A percentile compares a stretch with the other conserved stretches of the same genome.
phyloP scores from a whole-genome alignment of 441 rosid species.

The Aleurites moluccanus region DNA sequence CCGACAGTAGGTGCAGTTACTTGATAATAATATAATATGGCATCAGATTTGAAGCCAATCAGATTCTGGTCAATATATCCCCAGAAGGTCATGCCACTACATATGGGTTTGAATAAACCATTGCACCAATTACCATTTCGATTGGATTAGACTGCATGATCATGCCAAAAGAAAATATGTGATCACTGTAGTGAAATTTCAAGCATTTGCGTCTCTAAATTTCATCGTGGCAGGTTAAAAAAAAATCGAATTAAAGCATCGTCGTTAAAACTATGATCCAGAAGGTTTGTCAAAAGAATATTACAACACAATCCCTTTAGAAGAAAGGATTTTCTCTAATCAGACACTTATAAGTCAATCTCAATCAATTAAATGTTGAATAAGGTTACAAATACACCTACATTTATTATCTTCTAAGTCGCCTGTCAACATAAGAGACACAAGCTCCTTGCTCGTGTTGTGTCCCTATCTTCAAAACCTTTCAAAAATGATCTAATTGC shows the following conservation, averaged over 20 bases:
- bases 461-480: conserved; percentile 71
- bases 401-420: conserved; percentile 13
- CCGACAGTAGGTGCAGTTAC: too few relatives aligned
- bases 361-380: conserved; percentile 18
- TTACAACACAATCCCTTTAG: conserved; percentile 20
- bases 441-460: conserved; percentile 42
- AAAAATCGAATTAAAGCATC: background rate
- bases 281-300: conserved; percentile 5
- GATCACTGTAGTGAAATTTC: background rate
- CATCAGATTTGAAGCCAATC: too few relatives aligned
- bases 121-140: too few relatives aligned
- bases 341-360: conserved; percentile 31
- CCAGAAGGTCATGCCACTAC: too few relatives aligned
- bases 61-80: too few relatives aligned
- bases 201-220: conserved; percentile 7
- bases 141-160: too few relatives aligned
- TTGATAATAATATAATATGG: too few relatives aligned
- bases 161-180: background rate
- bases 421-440: conserved; percentile 47
- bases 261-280: background rate
- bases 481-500: conserved; percentile 59
- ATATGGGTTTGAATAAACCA: too few relatives aligned
- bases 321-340: conserved; percentile 14
- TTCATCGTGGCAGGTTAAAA: conserved; percentile 10
- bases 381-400: conserved; percentile 23